phyloP scores from a whole-genome alignment of 2,329 filamentous ascomycete species.

The Chaetomiaceae sp. region DNA sequence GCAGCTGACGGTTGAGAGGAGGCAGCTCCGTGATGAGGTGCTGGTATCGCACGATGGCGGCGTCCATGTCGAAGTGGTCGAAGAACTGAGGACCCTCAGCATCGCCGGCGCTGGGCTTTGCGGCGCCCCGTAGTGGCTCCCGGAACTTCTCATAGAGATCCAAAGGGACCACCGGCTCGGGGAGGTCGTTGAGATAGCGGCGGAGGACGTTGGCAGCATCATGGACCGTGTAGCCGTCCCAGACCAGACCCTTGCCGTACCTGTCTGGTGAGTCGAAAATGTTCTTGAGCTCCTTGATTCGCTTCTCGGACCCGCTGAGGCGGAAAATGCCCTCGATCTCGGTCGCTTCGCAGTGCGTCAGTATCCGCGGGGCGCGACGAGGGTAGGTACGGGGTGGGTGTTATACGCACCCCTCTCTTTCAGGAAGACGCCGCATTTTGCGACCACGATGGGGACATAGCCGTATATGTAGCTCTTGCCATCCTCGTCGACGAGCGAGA shows the following conservation, averaged over 20 bases:
- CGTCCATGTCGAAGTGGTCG: conserved; percentile 67
- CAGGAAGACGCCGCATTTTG: conserved; percentile 93
- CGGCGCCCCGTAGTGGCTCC: conserved; percentile 68
- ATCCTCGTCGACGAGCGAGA: conserved; percentile 87
- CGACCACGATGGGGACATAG: conserved; percentile 96
- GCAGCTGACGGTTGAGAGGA: conserved; percentile 84
- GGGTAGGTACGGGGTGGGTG: not conserved
- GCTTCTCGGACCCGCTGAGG: conserved; percentile 90
- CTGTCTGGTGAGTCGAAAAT: conserved; percentile 91
- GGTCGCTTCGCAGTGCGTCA: conserved; percentile 58
- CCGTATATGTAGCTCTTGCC: conserved; percentile 97
- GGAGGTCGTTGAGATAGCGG: conserved; percentile 91
- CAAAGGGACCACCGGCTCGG: conserved; percentile 92
- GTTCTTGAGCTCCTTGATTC: conserved; percentile 91
- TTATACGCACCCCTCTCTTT: conserved; percentile 84
- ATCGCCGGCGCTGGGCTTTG: conserved; percentile 66
- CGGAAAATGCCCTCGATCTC: conserved; percentile 95
- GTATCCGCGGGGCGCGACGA: not conserved
- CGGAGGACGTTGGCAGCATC: conserved; percentile 96
- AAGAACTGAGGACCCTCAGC: conserved; percentile 65
- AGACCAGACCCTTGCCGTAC: conserved; percentile 94
- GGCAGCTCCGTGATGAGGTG: conserved; percentile 87
- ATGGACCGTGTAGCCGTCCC: conserved; percentile 96
- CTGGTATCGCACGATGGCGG: conserved; percentile 80
- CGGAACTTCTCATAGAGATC: conserved; percentile 91